A percentile compares a stretch with the other conserved stretches of the same genome.
phyloP scores from a whole-genome alignment of 768 basidiomycete species.

The Boletus reticulatus region DNA sequence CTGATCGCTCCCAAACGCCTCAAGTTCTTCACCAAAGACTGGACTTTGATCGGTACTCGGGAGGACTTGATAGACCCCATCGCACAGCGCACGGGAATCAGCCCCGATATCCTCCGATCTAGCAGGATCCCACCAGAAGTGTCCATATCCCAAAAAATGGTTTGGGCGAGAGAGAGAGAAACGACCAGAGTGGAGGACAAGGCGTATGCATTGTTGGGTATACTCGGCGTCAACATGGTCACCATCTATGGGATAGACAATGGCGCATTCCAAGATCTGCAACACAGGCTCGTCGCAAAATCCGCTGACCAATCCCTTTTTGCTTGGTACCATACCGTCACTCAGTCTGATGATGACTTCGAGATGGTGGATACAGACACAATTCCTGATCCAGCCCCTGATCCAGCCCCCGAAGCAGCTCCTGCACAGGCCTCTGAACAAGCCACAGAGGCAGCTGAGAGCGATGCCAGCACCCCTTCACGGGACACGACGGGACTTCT shows the following conservation, averaged over 20 bases:
- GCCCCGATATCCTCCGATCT: conserved; percentile 11
- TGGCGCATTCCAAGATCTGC: conserved; percentile 25
- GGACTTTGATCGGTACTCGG: conserved; percentile 19
- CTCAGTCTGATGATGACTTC: conserved; percentile 7
- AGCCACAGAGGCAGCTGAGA: neutral
- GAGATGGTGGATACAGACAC: conserved; percentile 6
- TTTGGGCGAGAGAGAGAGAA: conserved; percentile 25
- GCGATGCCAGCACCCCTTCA: neutral
- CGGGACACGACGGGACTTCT: conserved; percentile 22
- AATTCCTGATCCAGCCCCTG: neutral
- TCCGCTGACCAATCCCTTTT: conserved; percentile 27
- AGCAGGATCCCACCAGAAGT: conserved; percentile 6
- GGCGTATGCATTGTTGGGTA: conserved; percentile 30
- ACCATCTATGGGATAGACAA: conserved; percentile 26
- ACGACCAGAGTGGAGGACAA: conserved; percentile 28
- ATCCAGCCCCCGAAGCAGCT: neutral
- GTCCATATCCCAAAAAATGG: conserved; percentile 25
- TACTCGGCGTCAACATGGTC: conserved; percentile 20
- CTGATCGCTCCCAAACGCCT: conserved; percentile 27
- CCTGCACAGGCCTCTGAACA: neutral
- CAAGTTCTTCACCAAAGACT: conserved; percentile 28
- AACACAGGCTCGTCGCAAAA: conserved; percentile 20
- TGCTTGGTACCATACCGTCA: conserved; percentile 19
- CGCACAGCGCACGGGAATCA: conserved; percentile 15
- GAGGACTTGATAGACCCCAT: conserved; percentile 13